phyloP scores from a whole-genome alignment of 2,329 filamentous ascomycete genomes.

The Fusarium sp. region DNA sequence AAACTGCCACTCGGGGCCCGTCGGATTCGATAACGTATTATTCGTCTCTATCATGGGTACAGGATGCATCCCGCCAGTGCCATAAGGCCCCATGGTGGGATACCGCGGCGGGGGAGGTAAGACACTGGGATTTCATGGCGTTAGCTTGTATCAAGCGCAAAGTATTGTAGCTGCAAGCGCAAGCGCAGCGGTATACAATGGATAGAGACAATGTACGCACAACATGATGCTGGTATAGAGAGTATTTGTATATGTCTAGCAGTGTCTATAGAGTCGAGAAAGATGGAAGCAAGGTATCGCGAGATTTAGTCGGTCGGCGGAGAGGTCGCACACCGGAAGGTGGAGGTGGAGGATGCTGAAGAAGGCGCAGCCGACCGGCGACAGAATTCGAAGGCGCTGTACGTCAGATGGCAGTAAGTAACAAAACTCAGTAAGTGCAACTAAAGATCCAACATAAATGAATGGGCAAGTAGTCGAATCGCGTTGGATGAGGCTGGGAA shows the following conservation, averaged over 20 bases:
- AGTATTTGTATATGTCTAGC: neutral
- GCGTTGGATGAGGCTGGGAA: constrained; percentile 19
- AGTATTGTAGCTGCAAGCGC: constrained; percentile 7
- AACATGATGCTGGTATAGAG: constrained; percentile 38
- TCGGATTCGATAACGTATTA: constrained; percentile 84
- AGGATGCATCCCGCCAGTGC: constrained; percentile 73
- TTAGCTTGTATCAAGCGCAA: constrained; percentile 36
- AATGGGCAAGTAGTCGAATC: neutral
- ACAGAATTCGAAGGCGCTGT: constrained; percentile 24
- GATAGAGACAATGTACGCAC: constrained; percentile 33
- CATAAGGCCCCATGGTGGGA: constrained; percentile 77
- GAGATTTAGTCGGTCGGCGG: constrained; percentile 23
- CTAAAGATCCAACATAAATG: neutral
- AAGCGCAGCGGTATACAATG: neutral
- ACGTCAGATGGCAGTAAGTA: neutral
- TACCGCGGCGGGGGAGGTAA: constrained; percentile 89
- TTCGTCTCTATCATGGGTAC: constrained; percentile 91
- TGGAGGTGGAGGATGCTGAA: constrained; percentile 25
- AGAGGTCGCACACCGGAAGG: constrained; percentile 9
- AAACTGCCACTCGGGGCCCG: constrained; percentile 86
- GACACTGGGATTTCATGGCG: constrained; percentile 65
- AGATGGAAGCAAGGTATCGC: constrained; percentile 14
- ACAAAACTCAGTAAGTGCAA: neutral
- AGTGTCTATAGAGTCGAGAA: neutral
- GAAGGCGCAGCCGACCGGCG: constrained; percentile 31